A percentile compares a stretch with the other conserved stretches of the same genome.
Evolutionary conservation across 2,329 filamentous ascomycete species (phyloP).

Genomic region (Fusarium sp.): DNA sequence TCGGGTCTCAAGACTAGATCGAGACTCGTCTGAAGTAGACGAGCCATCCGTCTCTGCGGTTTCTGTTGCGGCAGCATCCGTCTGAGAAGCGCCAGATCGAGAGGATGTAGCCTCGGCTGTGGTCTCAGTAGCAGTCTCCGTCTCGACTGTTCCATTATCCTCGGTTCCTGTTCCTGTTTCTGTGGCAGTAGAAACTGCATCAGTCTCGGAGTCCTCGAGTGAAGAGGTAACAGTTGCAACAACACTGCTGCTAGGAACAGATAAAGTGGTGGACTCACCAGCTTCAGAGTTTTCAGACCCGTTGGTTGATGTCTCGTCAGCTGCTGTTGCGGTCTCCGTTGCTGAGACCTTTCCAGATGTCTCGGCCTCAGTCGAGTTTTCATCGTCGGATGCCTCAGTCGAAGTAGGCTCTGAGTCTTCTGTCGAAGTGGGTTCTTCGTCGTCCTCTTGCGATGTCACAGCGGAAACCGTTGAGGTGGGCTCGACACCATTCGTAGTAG

Average conservation of each 20-base stretch:
- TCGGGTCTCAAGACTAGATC: conserved; percentile 36
- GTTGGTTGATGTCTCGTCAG: conserved; percentile 35
- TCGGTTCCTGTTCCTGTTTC: conserved; percentile 23
- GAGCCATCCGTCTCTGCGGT: conserved; percentile 4
- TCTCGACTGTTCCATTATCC: conserved; percentile 12
- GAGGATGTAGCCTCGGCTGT: background rate
- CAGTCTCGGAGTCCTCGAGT: conserved; percentile 21
- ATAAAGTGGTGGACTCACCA: conserved; percentile 29
- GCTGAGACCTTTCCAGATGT: conserved; percentile 13
- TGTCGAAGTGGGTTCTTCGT: conserved; percentile 7
- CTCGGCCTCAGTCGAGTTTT: conserved; percentile 3
- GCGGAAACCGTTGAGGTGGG: conserved; percentile 3
- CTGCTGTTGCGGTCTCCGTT: conserved; percentile 26
- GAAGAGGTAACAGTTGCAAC: conserved; percentile 10
- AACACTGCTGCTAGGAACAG: conserved; percentile 9
- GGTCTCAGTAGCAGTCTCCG: conserved; percentile 2
- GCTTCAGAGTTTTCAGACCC: conserved; percentile 36
- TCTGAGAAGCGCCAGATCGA: background rate
- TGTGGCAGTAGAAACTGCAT: conserved; percentile 24
- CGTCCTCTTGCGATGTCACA: conserved; percentile 6
- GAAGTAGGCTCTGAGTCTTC: conserved; percentile 20
- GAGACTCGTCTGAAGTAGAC: conserved; percentile 15
- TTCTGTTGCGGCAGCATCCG: conserved; percentile 1
- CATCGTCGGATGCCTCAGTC: conserved; percentile 15
- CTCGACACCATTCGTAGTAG: conserved; percentile 1